Percentiles rank a stretch among this genome's conserved stretches.
phyloP scores from a whole-genome alignment of 805 yeast genomes.

The Saturnispora mendoncae region DNA sequence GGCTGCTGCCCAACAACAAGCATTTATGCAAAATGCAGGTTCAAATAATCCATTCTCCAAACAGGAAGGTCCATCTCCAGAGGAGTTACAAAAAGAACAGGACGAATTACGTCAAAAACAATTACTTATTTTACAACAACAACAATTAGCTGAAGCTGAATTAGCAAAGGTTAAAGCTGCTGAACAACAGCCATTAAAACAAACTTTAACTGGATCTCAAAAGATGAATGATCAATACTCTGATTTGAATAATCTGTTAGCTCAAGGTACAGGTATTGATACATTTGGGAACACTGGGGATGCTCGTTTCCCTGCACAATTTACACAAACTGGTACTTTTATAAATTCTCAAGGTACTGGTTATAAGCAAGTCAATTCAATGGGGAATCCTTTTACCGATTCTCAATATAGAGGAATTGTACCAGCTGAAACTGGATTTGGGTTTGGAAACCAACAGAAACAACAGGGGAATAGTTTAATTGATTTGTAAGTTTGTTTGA shows the following conservation, averaged over 20 bases:
- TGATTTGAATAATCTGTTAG: constrained; percentile 69
- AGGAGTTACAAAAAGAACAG: constrained; percentile 43
- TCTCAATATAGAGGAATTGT: constrained; percentile 67
- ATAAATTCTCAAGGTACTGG: constrained; percentile 89
- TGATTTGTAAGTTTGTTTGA: constrained; percentile 19
- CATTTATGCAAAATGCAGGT: constrained; percentile 32
- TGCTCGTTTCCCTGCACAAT: constrained; percentile 84
- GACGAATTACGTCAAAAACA: constrained; percentile 26
- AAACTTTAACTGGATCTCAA: constrained; percentile 45
- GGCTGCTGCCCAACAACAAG: constrained; percentile 23
- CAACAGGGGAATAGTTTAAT: constrained; percentile 23
- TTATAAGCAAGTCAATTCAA: constrained; percentile 40
- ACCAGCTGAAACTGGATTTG: constrained; percentile 87
- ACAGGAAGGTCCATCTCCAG: constrained; percentile 22
- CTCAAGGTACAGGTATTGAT: constrained; percentile 86
- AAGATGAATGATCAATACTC: constrained; percentile 50
- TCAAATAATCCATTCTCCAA: constrained; percentile 32
- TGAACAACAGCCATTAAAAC: constrained; percentile 33
- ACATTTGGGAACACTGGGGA: constrained; percentile 88
- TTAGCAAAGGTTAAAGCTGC: constrained; percentile 19
- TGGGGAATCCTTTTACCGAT: constrained; percentile 54
- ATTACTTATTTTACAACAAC: constrained; percentile 9
- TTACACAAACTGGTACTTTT: constrained; percentile 72
- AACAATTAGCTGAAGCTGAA: constrained; percentile 11
- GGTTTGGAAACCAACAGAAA: constrained; percentile 75